Percentiles rank a stretch among this genome's conserved stretches.
Evolutionary conservation across 768 basidiomycete species (phyloP).

Genomic region (Amanita pseudoporphyria): DNA sequence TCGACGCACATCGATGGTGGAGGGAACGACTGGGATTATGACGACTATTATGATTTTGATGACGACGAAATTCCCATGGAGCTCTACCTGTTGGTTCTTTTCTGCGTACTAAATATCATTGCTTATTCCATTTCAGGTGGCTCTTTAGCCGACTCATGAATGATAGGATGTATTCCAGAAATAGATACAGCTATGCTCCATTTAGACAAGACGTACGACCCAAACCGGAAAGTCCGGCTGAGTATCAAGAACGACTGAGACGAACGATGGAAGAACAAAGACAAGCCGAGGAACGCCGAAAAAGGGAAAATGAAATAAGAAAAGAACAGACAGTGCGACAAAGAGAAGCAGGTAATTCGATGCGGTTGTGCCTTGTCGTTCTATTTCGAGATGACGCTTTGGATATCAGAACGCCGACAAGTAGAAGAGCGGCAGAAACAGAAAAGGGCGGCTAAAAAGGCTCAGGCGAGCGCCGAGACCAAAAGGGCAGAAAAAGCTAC

Average conservation of each 20-base stretch:
- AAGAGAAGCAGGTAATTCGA: slow-evolving; percentile 32
- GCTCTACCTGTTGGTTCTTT: slow-evolving; percentile 5
- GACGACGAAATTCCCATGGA: slow-evolving; percentile 26
- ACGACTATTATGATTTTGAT: slow-evolving; percentile 24
- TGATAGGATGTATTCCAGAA: not conserved
- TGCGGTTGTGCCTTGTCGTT: not conserved
- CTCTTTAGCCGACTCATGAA: slow-evolving; percentile 4
- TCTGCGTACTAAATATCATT: not conserved
- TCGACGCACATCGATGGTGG: slow-evolving; percentile 41
- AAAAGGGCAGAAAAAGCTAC: slow-evolving; percentile 41
- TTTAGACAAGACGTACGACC: slow-evolving; percentile 14
- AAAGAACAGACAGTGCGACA: slow-evolving; percentile 34
- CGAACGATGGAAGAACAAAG: slow-evolving; percentile 42
- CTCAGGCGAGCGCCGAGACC: slow-evolving; percentile 38
- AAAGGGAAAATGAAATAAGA: slow-evolving; percentile 36
- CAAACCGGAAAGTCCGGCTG: slow-evolving; percentile 36
- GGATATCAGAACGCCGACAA: slow-evolving; percentile 36
- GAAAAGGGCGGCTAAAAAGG: slow-evolving; percentile 46
- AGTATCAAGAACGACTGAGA: slow-evolving; percentile 43
- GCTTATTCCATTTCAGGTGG: not conserved
- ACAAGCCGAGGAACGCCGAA: slow-evolving; percentile 43
- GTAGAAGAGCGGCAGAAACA: slow-evolving; percentile 50
- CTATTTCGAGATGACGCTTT: not conserved
- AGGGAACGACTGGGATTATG: slow-evolving; percentile 23
- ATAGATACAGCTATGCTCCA: not conserved